These are phyloP conservation scores for Turnera subulata DNA, from an alignment of 345 rosid species.

Conservation along the genomic window DNA sequence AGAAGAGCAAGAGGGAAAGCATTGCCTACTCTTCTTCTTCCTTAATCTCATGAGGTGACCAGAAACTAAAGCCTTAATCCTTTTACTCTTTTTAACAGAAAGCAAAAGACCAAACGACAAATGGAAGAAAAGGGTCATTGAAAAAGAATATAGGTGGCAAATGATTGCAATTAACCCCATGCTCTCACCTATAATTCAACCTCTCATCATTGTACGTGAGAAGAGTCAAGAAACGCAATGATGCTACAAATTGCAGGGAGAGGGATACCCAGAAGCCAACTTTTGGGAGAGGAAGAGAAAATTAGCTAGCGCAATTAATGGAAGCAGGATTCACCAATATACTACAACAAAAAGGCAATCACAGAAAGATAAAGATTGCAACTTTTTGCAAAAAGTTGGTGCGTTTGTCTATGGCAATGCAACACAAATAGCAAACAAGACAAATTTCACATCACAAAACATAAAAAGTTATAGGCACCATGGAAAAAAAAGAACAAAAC, in stretches of 20 bases:
- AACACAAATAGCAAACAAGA: slow-evolving; percentile 21
- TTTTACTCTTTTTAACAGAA: slow-evolving; percentile 35
- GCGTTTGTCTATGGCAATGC: slow-evolving; percentile 4
- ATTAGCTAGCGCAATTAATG: slow-evolving; percentile 57
- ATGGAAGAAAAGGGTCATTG: slow-evolving; percentile 1
- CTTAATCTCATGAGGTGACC: slow-evolving; percentile 44
- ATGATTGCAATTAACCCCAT: slow-evolving; percentile 40
- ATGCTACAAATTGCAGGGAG: slow-evolving; percentile 26
- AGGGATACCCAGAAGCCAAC: slow-evolving; percentile 26
- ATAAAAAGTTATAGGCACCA: no score
- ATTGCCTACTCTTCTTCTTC: slow-evolving; percentile 38
- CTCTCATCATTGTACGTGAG: slow-evolving; percentile 32
- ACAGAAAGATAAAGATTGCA: slow-evolving; percentile 15
- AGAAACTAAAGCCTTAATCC: slow-evolving; percentile 30
- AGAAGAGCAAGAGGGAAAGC: slow-evolving; percentile 59
- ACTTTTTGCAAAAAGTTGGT: slow-evolving; percentile 19
- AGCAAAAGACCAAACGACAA: slow-evolving; percentile 21
- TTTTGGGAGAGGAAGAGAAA: slow-evolving; percentile 19
- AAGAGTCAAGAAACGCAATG: slow-evolving; percentile 32
- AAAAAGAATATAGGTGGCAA: slow-evolving; percentile 22
- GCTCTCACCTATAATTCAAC: slow-evolving; percentile 39
- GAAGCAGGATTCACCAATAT: slow-evolving; percentile 19
- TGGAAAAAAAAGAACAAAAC: no score
- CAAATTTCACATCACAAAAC: slow-evolving; percentile 2
- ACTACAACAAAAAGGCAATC: slow-evolving; percentile 15